Conservation (phyloP, 2,329 filamentous ascomycete species). For the Cytospora mali region DNA sequence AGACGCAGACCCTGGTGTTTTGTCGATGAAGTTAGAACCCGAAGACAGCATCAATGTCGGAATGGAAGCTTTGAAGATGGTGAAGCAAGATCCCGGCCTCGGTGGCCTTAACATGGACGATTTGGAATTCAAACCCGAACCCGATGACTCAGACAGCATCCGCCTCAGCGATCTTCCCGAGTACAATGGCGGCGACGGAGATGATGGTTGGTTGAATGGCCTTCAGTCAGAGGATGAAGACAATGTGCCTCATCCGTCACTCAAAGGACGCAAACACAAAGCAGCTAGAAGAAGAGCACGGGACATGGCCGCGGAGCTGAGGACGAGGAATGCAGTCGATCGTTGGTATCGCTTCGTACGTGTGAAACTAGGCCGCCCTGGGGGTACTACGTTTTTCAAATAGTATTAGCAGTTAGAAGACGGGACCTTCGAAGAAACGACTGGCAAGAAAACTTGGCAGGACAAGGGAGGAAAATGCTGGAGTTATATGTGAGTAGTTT, state of each 20-base stretch:
- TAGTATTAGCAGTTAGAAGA: background rate
- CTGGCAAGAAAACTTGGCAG: background rate
- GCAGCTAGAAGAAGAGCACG: background rate
- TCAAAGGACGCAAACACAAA: background rate
- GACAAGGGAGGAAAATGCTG: background rate
- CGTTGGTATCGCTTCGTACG: background rate
- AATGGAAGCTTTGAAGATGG: background rate
- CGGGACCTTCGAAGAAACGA: background rate
- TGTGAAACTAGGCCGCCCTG: background rate
- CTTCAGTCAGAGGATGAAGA: background rate
- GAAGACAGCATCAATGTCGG: background rate
- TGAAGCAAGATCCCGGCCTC: background rate
- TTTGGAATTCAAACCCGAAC: background rate
- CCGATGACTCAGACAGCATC: background rate
- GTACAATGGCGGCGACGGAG: background rate
- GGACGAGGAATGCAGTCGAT: background rate
- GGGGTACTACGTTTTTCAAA: background rate
- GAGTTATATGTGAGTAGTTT: background rate
- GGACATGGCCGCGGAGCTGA: background rate
- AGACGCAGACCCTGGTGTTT: background rate
- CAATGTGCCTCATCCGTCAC: background rate
- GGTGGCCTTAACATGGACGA: background rate
- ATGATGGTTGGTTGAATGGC: background rate
- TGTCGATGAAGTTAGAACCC: background rate
- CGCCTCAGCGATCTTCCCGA: background rate